Evolutionary conservation across 2,329 filamentous ascomycete genomes (phyloP).

Genomic region (Didymella pomorum): DNA sequence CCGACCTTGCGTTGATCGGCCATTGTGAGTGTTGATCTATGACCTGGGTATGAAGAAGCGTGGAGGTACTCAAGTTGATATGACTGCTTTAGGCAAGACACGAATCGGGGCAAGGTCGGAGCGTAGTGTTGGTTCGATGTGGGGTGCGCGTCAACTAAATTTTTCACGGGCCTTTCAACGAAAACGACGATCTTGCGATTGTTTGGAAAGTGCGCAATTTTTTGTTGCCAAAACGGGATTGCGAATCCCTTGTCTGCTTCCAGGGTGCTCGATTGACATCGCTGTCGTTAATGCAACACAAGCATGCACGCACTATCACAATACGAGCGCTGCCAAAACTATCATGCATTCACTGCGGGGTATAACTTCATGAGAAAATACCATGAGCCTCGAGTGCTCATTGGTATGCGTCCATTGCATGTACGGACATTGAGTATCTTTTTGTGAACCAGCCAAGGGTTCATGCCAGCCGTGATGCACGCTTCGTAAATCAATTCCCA

Average conservation of each 20-base stretch:
- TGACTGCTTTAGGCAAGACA: constrained; percentile 32
- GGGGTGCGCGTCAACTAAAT: constrained; percentile 35
- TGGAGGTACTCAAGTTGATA: constrained; percentile 21
- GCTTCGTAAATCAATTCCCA: constrained; percentile 47
- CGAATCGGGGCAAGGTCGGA: constrained; percentile 26
- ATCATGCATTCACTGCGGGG: constrained; percentile 16
- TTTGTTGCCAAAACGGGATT: neutral
- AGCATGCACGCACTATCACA: constrained; percentile 1
- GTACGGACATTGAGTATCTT: constrained; percentile 49
- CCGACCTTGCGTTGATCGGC: constrained; percentile 47
- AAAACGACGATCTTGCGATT: constrained; percentile 16
- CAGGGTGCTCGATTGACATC: neutral
- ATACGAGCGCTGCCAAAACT: neutral
- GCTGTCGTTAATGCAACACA: neutral
- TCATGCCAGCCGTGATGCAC: constrained; percentile 49
- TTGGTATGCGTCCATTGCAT: constrained; percentile 46
- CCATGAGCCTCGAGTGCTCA: constrained; percentile 46
- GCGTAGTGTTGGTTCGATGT: constrained; percentile 31
- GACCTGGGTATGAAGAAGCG: constrained; percentile 5
- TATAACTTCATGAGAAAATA: constrained; percentile 38
- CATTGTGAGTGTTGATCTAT: constrained; percentile 28
- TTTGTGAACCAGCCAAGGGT: constrained; percentile 46
- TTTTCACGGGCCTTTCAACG: constrained; percentile 27
- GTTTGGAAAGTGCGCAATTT: constrained; percentile 1
- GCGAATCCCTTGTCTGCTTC: neutral